Base-by-base conservation (phyloP, 1,139 yeast species). In the Zygosaccharomyces pseudobailii region DNA sequence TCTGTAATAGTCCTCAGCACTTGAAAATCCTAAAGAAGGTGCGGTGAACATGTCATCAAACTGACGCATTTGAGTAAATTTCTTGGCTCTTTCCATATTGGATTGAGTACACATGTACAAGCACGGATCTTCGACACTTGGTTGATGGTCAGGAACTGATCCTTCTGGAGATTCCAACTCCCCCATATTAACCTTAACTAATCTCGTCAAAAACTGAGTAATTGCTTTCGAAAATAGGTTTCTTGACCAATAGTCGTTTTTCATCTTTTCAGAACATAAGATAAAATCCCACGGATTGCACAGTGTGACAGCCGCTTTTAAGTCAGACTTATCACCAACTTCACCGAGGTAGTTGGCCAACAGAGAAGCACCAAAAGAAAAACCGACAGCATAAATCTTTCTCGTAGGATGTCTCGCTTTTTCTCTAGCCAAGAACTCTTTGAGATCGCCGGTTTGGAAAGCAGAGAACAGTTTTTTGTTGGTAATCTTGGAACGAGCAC, bases 281-380 rank as follows among this genome's bases (percentile, higher is more conserved):
- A 72, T 69, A 68, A 90, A 71, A 63, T 88, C 95, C 96, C 96
- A 90, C 10, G 96, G 96, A 53, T 82, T 78, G 6, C 88, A 87
- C 33, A 88, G 71, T 9, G 82, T 68, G 23, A 79, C 75, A 3
- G 92, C 89, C 6, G 89, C 87, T 36, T 76, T 74, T 43, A 89
- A 67, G 34, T 74, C 71, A 9, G 78, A 66, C 28, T 73, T 68
- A 1, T 71, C 76, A 21, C 79, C 83, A 56, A 84, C 84, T 59
- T 80, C 83, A 31, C 95, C 96, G 35, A 90, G 66, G 63, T 84
- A 89, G 64, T 90, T 89, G 30, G 87, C 77, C 49, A 88, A 69
- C 50, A 88, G 76, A 1, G 86, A 79, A 1, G 88, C 92, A n/a
- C 97, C 97, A 56, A 90, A 82, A 7, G 96, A 87, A 62, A 84